A percentile compares a stretch with the other conserved stretches of the same genome.
Conservation (phyloP, 2,329 filamentous ascomycete species). For the Gaeumannomyces sp. region DNA sequence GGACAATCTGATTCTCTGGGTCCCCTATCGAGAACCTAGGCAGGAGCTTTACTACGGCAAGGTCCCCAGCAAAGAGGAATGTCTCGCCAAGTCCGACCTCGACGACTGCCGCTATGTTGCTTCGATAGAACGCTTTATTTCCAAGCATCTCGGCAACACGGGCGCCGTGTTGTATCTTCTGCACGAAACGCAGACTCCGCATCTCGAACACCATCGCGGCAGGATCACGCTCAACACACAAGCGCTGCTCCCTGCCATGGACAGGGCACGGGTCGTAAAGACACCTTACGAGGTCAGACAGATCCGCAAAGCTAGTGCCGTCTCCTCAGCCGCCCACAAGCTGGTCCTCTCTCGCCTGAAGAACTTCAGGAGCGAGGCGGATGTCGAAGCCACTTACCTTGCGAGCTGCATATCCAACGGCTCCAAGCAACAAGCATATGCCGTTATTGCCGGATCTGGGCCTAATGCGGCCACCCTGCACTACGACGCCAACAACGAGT, state of each 20-base stretch:
- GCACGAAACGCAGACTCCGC: conserved; percentile 26
- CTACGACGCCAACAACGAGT: conserved; percentile 73
- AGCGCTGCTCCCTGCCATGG: conserved; percentile 64
- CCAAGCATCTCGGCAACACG: conserved; percentile 31
- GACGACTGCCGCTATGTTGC: conserved; percentile 60
- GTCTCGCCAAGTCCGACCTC: conserved; percentile 57
- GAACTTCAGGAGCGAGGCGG: conserved; percentile 66
- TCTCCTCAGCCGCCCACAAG: conserved; percentile 72
- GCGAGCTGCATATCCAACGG: conserved; percentile 65
- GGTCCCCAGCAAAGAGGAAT: conserved; percentile 54
- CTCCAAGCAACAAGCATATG: conserved; percentile 75
- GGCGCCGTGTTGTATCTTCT: conserved; percentile 39
- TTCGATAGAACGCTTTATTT: conserved; percentile 43
- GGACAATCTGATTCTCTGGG: conserved; percentile 65
- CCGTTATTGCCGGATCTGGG: conserved; percentile 81
- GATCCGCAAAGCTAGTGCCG: conserved; percentile 72
- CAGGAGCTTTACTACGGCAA: conserved; percentile 59
- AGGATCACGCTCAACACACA: conserved; percentile 38
- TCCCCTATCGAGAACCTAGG: conserved; percentile 60
- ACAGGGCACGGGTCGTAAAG: conserved; percentile 76
- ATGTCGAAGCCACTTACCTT: conserved; percentile 75
- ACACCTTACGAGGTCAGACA: conserved; percentile 78
- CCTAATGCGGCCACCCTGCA: conserved; percentile 80
- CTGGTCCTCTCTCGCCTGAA: conserved; percentile 61
- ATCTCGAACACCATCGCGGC: conserved; percentile 21